A percentile compares a stretch with the other conserved stretches of the same genome.
phyloP scores from a whole-genome alignment of 306 rosid genomes.

The Medicago lupulina region DNA sequence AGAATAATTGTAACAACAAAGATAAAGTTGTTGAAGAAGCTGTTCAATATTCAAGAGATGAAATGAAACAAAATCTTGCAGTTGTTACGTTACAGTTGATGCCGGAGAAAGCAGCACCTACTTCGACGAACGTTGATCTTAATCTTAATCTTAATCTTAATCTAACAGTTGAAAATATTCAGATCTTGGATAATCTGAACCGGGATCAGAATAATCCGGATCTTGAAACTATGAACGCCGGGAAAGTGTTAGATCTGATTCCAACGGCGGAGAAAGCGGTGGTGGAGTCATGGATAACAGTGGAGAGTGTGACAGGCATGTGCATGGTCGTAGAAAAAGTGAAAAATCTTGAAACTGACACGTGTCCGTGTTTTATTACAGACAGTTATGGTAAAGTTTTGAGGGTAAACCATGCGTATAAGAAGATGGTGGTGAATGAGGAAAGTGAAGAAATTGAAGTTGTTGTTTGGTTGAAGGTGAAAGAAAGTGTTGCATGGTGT shows the following conservation, averaged over 20 bases:
- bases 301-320: conserved; percentile 85
- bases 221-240: background rate
- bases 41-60: background rate
- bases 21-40: background rate
- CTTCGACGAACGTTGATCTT: no score
- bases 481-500: conserved; percentile 42
- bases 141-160: conserved; percentile 26
- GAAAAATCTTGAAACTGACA: conserved; percentile 68
- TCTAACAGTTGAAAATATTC: conserved; percentile 41
- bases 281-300: conserved; percentile 73
- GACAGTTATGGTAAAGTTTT: conserved; percentile 63
- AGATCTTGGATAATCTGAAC: conserved; percentile 37
- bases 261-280: background rate
- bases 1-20: conserved; percentile 31
- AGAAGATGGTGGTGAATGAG: conserved; percentile 61
- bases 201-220: background rate
- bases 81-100: conserved; percentile 57
- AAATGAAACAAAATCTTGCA: conserved; percentile 13
- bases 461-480: conserved; percentile 51
- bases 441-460: background rate
- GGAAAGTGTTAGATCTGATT: background rate
- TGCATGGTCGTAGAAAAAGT: conserved; percentile 71
- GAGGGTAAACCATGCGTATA: conserved; percentile 80
- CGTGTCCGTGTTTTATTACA: conserved; percentile 87
- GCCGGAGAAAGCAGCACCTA: conserved; percentile 53